These are phyloP conservation scores for Silene uniflora DNA, from an alignment of 148 eudicot genomes.

Conservation along the genomic window DNA sequence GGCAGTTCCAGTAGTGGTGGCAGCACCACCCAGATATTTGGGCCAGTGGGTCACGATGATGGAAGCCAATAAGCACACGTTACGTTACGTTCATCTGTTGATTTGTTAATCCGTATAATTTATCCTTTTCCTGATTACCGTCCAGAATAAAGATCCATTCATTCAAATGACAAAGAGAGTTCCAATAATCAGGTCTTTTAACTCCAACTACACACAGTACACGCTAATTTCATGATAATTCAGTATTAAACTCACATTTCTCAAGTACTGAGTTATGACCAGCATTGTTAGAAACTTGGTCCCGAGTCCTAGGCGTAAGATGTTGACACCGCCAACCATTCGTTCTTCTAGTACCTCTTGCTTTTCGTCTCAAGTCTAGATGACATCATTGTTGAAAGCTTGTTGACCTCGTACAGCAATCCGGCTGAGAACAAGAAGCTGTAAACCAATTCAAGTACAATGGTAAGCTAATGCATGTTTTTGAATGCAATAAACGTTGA, in stretches of 20 bases:
- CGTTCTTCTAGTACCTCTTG: constrained; percentile 42
- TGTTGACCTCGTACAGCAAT: constrained; percentile 68
- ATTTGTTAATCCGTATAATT: not conserved
- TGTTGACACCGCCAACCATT: not conserved
- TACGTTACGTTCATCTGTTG: too few relatives aligned
- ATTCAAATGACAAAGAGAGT: not conserved
- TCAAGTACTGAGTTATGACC: not conserved
- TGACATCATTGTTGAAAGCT: constrained; percentile 51
- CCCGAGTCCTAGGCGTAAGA: not conserved
- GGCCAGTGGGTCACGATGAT: too few relatives aligned
- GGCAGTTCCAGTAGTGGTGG: too few relatives aligned
- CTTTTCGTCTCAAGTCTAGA: constrained; percentile 55
- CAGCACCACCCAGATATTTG: too few relatives aligned
- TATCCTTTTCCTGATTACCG: not conserved
- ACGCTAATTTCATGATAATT: not conserved
- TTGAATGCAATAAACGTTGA: not conserved
- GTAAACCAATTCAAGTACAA: constrained; percentile 17
- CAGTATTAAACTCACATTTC: not conserved
- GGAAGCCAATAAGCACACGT: too few relatives aligned
- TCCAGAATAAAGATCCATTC: not conserved
- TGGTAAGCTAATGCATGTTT: not conserved
- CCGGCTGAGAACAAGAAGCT: constrained; percentile 85
- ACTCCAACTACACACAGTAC: not conserved
- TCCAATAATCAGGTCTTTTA: not conserved
- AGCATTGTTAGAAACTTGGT: not conserved